Conservation (phyloP, 352 stramenopile species). For the Phytophthora hibernalis region DNA sequence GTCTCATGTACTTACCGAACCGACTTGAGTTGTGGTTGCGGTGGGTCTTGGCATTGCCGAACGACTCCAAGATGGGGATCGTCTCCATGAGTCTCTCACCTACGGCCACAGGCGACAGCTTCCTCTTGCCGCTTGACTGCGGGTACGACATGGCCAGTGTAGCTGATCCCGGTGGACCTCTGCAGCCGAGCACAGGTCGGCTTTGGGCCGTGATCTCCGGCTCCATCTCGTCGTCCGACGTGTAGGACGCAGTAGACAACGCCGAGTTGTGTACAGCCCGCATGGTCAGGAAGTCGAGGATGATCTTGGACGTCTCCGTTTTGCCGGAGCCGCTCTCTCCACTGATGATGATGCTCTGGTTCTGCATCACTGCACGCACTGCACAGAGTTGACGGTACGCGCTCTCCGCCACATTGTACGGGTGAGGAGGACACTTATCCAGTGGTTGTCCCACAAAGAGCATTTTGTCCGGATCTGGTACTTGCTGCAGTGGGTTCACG, state of each 20-base stretch:
- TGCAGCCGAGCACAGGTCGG: conserved; percentile 34
- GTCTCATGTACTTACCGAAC: conserved; percentile 93
- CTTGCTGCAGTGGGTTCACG: conserved; percentile 80
- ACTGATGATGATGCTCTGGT: conserved; percentile 96
- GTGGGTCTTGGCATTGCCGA: conserved; percentile 90
- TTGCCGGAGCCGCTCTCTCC: conserved; percentile 95
- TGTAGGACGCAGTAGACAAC: conserved; percentile 53
- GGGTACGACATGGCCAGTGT: conserved; percentile 76
- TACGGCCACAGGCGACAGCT: conserved; percentile 72
- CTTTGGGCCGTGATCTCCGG: conserved; percentile 60
- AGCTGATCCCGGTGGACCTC: conserved; percentile 48
- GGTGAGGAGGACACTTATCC: conserved; percentile 76
- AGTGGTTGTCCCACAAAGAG: conserved; percentile 73
- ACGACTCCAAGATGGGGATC: conserved; percentile 93
- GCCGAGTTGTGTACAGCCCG: conserved; percentile 60
- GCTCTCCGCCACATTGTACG: conserved; percentile 88
- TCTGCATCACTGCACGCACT: conserved; percentile 85
- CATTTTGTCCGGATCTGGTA: conserved; percentile 78
- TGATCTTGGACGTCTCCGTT: conserved; percentile 96
- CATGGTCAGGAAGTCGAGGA: conserved; percentile 86
- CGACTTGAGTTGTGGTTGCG: conserved; percentile 93
- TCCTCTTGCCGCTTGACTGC: conserved; percentile 61
- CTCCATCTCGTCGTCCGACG: conserved; percentile 70
- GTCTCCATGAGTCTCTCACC: conserved; percentile 87
- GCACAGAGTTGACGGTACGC: conserved; percentile 86